Base-by-base conservation (phyloP, 441 rosid species). In the Pelargonium citronellum region DNA sequence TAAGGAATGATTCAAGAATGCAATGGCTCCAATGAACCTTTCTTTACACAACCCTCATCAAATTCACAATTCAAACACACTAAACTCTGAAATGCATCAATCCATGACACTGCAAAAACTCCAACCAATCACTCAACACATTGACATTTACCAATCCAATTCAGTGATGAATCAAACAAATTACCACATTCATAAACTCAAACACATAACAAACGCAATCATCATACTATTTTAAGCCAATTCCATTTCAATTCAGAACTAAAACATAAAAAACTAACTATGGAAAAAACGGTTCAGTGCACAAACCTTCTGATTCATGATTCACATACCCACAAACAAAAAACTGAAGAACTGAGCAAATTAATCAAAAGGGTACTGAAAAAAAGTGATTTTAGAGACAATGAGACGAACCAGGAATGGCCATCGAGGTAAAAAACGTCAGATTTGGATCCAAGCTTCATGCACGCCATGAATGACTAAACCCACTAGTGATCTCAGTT, bases 391-490 rank as follows among this genome's bases (percentile, higher is more conserved):
- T 62, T 55, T 15, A 19, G 41, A 39, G 66, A 75, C n/a, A 19
- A 75, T 37, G 53, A 73, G 55, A 65, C 81, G 71, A 3, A 94
- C 99, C 99, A 91, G 73, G 84, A 74, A 69, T 79, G 77, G 69
- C 90, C 91, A 67, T 85, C 90, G 16, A 80, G 90, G 78, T 67
- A 88, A 80, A 94, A 91, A 19, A 78, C 83, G 8, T 94, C 96
- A 64, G 96, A 79, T 83, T 94, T 94, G 61, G 99, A 94, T 80
- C 97, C 99, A 66, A 94, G 85, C 84, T 82, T 94, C 91, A 89
- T 79, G 86, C 83, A 78, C 55, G 96, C 94, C 96, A 94, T 92
- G 70, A 70, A 49, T 27, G 43, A 68, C 63, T 69, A 49, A 67
- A 71, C 63, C 49, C 71, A 51, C 8, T 41, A 30, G 51, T 58